Conservation (phyloP, 176 grass and related monocot genomes). For the Triticum aestivum region DNA sequence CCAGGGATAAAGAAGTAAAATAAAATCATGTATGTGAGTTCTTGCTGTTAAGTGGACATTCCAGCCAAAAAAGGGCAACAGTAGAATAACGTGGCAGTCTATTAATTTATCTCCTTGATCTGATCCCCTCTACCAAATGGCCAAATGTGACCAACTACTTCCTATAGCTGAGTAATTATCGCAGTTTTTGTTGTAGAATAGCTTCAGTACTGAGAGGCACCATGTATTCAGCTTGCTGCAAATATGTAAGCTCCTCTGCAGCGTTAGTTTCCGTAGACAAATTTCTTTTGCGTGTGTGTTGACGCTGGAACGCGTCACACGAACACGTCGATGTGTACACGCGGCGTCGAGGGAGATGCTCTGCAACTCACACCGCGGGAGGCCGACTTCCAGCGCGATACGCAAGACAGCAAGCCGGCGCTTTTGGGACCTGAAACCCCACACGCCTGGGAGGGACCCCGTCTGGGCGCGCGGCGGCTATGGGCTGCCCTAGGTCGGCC, state of each 20-base stretch:
- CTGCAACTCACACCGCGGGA: too few relatives aligned
- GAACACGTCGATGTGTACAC: too few relatives aligned
- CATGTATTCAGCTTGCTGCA: conserved; percentile 17
- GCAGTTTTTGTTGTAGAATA: conserved; percentile 33
- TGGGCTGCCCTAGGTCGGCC: too few relatives aligned
- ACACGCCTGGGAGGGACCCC: too few relatives aligned
- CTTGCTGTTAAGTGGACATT: conserved; percentile 19
- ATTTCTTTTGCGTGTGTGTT: conserved; percentile 65
- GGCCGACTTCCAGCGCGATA: too few relatives aligned
- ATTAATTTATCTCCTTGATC: conserved; percentile 24
- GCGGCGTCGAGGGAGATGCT: too few relatives aligned
- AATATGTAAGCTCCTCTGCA: conserved; percentile 19
- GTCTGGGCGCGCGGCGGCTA: too few relatives aligned
- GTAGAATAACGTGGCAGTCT: background rate
- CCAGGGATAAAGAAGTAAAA: conserved; percentile 20
- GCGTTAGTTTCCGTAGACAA: conserved; percentile 62
- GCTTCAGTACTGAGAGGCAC: conserved; percentile 21
- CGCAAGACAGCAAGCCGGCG: too few relatives aligned
- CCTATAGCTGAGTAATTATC: conserved; percentile 27
- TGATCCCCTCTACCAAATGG: background rate
- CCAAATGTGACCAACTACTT: conserved; percentile 18
- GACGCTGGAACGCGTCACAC: too few relatives aligned
- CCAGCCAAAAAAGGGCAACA: conserved; percentile 7
- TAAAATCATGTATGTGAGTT: conserved; percentile 38
- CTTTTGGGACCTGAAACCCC: too few relatives aligned